Evolutionary conservation across 108 stramenopile genomes (phyloP).

Genomic region (Parietichytrium sp.): DNA sequence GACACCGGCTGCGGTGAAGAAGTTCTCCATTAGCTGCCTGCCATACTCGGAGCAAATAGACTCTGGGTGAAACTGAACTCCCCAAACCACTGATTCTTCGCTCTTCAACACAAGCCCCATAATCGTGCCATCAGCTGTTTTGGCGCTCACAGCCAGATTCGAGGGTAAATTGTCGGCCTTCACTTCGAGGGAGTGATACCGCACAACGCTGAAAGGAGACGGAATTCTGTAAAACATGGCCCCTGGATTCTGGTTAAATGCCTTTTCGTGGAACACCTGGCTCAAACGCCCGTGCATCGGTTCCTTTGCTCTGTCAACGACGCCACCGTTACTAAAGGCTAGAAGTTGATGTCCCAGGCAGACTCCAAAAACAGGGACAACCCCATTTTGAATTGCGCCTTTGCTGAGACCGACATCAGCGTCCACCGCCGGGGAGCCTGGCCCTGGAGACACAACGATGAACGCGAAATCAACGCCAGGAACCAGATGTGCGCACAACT

Average conservation of each 20-base stretch:
- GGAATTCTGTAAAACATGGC: constrained; percentile 48
- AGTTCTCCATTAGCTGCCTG: neutral
- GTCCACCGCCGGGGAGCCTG: constrained; percentile 47
- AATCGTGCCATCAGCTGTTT: constrained; percentile 49
- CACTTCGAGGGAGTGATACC: constrained; percentile 63
- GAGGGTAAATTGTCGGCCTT: constrained; percentile 18
- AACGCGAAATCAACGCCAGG: constrained; percentile 41
- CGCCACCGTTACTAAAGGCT: constrained; percentile 35
- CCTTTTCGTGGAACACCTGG: constrained; percentile 42
- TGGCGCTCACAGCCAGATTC: constrained; percentile 45
- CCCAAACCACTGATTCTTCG: constrained; percentile 46
- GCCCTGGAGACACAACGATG: constrained; percentile 57
- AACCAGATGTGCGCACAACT: neutral
- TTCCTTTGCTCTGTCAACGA: constrained; percentile 25
- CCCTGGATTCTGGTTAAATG: constrained; percentile 36
- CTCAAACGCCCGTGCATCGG: constrained; percentile 61
- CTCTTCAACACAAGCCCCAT: constrained; percentile 50
- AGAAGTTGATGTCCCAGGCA: constrained; percentile 62
- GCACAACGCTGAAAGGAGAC: constrained; percentile 49
- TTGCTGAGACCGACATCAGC: constrained; percentile 59
- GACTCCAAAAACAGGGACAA: constrained; percentile 57
- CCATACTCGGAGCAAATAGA: constrained; percentile 51
- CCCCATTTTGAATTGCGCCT: constrained; percentile 15
- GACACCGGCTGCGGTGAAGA: too few species aligned
- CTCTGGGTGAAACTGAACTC: constrained; percentile 64